Evolutionary conservation across 345 rosid species (phyloP), one percentile per base, ranked within the genome.

Genomic region (Populus alba): DNA sequence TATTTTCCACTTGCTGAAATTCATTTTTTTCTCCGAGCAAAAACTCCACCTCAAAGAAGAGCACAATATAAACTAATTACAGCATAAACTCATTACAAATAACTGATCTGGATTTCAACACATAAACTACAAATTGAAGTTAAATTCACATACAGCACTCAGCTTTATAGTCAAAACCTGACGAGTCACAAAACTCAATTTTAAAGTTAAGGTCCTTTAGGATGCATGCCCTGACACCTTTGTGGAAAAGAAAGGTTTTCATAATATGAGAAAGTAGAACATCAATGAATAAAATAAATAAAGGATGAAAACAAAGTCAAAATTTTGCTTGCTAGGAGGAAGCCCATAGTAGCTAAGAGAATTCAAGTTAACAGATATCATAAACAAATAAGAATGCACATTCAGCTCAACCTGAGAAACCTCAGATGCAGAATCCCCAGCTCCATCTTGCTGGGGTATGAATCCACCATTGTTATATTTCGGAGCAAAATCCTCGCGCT

Each of bases 371-470:
- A 43, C 61, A 74, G 8, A 27, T 12, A 27, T 12, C 55, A 23
- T 31, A n/a, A 59, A 29, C 8, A 41, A 17, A 43, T 22, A 12
- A 74, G 33, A 67, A 80, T 7, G 18, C 3, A 61, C 29, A 55
- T 67, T 47, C 37, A 80, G 84, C 80, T 80, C 81, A 73, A 87
- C 87, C 85, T 87, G 78, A 9, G 81, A 76, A 73, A 81, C 83
- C 87, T 87, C 85, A 75, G 78, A 81, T 31, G 82, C 53, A 70
- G 80, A 78, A 88, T 91, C 98, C 39, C 87, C 86, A 76, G 99
- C 93, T 80, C 99, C 99, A 90, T 96, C 98, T 77, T 89, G 98
- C 86, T 96, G 99, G 39, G 99, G 97, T 80, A 96, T 92, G 78
- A 85, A 91, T 65, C 94, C 92, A 85, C 99, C 95, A 86, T 89